Percentiles rank a stretch among this genome's conserved stretches.
Evolutionary conservation across 2,329 filamentous ascomycete species (phyloP).

Genomic region (Xylaria sp.): DNA sequence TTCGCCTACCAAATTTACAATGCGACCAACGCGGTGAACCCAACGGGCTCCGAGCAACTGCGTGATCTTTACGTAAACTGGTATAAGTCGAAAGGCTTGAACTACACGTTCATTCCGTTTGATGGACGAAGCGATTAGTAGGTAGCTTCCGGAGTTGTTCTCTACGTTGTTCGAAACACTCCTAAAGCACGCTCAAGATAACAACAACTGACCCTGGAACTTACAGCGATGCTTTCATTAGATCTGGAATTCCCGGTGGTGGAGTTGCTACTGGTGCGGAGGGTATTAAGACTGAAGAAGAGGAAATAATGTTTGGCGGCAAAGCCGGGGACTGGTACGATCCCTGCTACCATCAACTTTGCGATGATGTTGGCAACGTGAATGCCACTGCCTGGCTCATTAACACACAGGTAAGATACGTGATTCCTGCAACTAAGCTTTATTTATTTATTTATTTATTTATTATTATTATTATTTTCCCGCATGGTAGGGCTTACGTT

Average conservation of each 20-base stretch:
- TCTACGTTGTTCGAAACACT: neutral
- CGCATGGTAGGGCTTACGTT: neutral
- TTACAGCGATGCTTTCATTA: slow-evolving; percentile 56
- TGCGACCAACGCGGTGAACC: slow-evolving; percentile 76
- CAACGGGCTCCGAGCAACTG: slow-evolving; percentile 76
- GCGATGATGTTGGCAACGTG: slow-evolving; percentile 68
- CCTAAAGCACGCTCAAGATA: neutral
- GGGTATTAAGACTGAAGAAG: slow-evolving; percentile 65
- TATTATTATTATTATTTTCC: too few species aligned
- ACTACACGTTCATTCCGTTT: slow-evolving; percentile 78
- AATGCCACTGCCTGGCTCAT: slow-evolving; percentile 70
- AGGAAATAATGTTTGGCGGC: slow-evolving; percentile 66
- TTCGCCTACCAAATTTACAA: slow-evolving; percentile 77
- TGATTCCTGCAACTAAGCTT: neutral
- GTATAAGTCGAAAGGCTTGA: slow-evolving; percentile 70
- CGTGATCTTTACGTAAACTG: slow-evolving; percentile 75
- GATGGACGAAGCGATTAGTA: slow-evolving; percentile 81
- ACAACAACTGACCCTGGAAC: neutral
- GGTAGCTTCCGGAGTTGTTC: neutral
- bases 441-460: too few species aligned
- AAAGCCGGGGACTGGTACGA: slow-evolving; percentile 64
- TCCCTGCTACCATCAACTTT: slow-evolving; percentile 70
- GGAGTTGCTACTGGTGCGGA: slow-evolving; percentile 76
- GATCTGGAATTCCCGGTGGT: slow-evolving; percentile 62
- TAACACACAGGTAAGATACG: slow-evolving; percentile 65